Percentiles rank a stretch among this genome's conserved stretches.
These are phyloP conservation scores for Alternaria panax DNA, from an alignment of 2,329 filamentous ascomycete genomes.

Conservation along the genomic window DNA sequence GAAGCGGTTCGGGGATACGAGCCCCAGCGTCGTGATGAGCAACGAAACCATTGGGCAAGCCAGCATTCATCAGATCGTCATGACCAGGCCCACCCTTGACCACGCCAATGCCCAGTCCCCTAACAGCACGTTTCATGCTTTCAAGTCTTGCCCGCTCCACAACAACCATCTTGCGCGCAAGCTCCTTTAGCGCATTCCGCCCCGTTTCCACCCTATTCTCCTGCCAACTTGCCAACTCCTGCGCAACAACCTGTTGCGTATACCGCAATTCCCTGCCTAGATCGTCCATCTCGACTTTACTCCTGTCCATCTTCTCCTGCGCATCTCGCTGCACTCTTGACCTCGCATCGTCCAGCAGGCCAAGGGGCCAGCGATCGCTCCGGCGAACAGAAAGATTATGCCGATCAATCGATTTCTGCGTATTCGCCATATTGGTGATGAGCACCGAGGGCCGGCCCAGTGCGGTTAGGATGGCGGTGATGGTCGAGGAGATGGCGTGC, in stretches of 20 bases:
- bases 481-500: conserved; percentile 81
- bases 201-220: conserved; percentile 84
- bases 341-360: conserved; percentile 85
- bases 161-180: conserved; percentile 80
- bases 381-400: conserved; percentile 77
- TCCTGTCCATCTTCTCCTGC: conserved; percentile 77
- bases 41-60: background rate
- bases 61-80: background rate
- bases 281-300: conserved; percentile 72
- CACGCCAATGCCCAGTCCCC: conserved; percentile 54
- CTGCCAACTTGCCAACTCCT: conserved; percentile 92
- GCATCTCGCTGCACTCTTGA: conserved; percentile 83
- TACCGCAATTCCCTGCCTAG: conserved; percentile 85
- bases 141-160: conserved; percentile 80
- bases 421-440: conserved; percentile 76
- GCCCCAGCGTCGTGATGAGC: background rate
- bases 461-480: conserved; percentile 79
- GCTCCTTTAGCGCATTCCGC: conserved; percentile 73
- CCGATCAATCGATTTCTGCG: conserved; percentile 79
- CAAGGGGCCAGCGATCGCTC: conserved; percentile 79
- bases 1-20: background rate
- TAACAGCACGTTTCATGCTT: conserved; percentile 79
- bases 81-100: no score
- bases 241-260: conserved; percentile 91
- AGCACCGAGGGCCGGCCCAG: conserved; percentile 80